phyloP scores from a whole-genome alignment of 352 stramenopile species.

The Globisporangium splendens region DNA sequence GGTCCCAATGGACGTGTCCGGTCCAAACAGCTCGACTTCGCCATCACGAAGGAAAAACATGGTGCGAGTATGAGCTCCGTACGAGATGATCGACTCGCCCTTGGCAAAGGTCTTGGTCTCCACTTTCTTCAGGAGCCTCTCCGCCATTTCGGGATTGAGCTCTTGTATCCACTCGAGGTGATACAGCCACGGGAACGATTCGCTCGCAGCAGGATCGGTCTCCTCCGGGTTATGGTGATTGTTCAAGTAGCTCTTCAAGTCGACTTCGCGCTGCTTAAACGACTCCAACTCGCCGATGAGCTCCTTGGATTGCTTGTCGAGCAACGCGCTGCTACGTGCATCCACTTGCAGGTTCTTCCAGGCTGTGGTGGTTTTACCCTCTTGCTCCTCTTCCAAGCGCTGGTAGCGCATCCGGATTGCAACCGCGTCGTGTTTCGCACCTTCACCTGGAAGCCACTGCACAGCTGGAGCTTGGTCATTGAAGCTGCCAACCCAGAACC shows the following conservation, averaged over 20 bases:
- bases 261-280: conserved; percentile 17
- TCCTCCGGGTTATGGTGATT: conserved; percentile 15
- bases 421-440: conserved; percentile 3
- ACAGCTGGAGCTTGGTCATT: conserved; percentile 44
- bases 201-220: background rate
- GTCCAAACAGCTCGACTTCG: conserved; percentile 37
- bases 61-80: conserved; percentile 36
- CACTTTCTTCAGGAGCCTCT: conserved; percentile 11
- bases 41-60: conserved; percentile 48
- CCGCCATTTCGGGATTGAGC: conserved; percentile 9
- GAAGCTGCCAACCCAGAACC: conserved; percentile 73
- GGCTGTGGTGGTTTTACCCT: background rate
- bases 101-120: conserved; percentile 16
- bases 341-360: conserved; percentile 19
- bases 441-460: conserved; percentile 33
- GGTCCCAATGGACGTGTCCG: conserved; percentile 35
- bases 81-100: conserved; percentile 30
- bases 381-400: background rate
- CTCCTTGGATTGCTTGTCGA: conserved; percentile 48
- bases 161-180: conserved; percentile 11
- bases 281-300: conserved; percentile 29
- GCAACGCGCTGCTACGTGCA: conserved; percentile 20
- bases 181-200: conserved; percentile 18
- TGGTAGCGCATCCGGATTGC: conserved; percentile 8
- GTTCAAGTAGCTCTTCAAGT: conserved; percentile 47